Conservation (phyloP, 2,329 filamentous ascomycete species). For the Pseudocercospora eumusae region DNA sequence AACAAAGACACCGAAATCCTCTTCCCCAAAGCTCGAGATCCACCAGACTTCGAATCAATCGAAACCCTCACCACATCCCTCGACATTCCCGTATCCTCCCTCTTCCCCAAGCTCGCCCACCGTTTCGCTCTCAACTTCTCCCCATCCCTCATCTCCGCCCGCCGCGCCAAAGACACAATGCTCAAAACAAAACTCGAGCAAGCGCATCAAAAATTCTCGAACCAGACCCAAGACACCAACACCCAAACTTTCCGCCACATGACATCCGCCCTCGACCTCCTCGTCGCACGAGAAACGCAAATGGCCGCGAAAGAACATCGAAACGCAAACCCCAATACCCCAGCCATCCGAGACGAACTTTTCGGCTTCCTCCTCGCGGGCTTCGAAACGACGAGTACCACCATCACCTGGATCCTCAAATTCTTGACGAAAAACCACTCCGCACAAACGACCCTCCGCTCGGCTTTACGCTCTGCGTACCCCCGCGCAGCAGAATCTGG, state of each 20-base stretch:
- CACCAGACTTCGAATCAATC: slow-evolving; percentile 30
- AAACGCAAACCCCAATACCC: slow-evolving; percentile 31
- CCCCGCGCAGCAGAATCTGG: neutral
- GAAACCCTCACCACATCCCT: slow-evolving; percentile 28
- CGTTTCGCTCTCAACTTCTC: slow-evolving; percentile 27
- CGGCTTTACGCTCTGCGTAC: slow-evolving; percentile 33
- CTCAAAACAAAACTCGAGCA: slow-evolving; percentile 40
- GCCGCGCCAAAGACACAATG: slow-evolving; percentile 37
- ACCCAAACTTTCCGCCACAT: slow-evolving; percentile 31
- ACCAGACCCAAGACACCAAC: slow-evolving; percentile 33
- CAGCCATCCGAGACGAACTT: slow-evolving; percentile 33
- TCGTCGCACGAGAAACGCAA: slow-evolving; percentile 40
- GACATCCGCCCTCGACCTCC: slow-evolving; percentile 39
- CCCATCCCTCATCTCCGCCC: slow-evolving; percentile 18
- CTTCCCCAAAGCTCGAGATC: slow-evolving; percentile 28
- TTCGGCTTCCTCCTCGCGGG: slow-evolving; percentile 46
- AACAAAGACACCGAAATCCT: slow-evolving; percentile 16
- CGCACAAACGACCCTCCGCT: slow-evolving; percentile 43
- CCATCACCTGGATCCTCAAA: slow-evolving; percentile 47
- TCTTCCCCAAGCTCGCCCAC: slow-evolving; percentile 32
- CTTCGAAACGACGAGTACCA: slow-evolving; percentile 50
- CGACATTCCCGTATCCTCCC: slow-evolving; percentile 28
- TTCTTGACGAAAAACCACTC: slow-evolving; percentile 40
- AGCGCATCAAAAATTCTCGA: slow-evolving; percentile 33
- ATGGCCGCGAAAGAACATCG: slow-evolving; percentile 41